A percentile compares a stretch with the other conserved stretches of the same genome.
Conservation (phyloP, 2,329 filamentous ascomycete genomes). For the Verticillium nonalfalfae region DNA sequence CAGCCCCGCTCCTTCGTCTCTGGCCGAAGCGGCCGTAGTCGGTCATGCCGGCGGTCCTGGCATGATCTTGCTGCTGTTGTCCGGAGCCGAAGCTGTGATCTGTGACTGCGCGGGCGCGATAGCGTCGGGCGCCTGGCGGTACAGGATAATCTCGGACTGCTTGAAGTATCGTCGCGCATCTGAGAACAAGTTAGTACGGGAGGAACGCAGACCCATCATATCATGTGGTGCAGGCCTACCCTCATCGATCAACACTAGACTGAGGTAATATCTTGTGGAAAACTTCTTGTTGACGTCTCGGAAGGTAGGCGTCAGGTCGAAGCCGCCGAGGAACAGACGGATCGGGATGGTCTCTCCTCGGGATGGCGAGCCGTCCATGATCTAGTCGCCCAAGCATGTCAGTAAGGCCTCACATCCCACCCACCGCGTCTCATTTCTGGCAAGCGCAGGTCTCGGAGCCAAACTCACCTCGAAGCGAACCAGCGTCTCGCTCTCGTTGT, state of each 20-base stretch:
- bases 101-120: conserved; percentile 29
- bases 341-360: conserved; percentile 94
- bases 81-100: conserved; percentile 32
- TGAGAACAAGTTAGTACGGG: conserved; percentile 26
- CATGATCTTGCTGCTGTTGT: conserved; percentile 38
- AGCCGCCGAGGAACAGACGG: conserved; percentile 90
- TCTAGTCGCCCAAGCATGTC: conserved; percentile 38
- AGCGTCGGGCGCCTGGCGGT: conserved; percentile 67
- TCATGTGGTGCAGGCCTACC: conserved; percentile 39
- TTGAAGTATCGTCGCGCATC: conserved; percentile 98
- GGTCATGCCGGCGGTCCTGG: conserved; percentile 17
- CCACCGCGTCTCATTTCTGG: not conserved
- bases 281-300: conserved; percentile 99
- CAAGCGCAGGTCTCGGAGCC: not conserved
- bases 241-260: conserved; percentile 92
- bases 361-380: conserved; percentile 99
- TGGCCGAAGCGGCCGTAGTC: not conserved
- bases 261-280: conserved; percentile 95
- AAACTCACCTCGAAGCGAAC: conserved; percentile 80
- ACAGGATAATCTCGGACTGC: conserved; percentile 96
- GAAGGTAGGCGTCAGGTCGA: conserved; percentile 96
- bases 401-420: not conserved
- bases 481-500: conserved; percentile 97
- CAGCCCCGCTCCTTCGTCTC: not conserved
- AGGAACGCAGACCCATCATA: no score